Base-by-base conservation (phyloP, 352 stramenopile genomes). In the Nothophytophthora sp. region DNA sequence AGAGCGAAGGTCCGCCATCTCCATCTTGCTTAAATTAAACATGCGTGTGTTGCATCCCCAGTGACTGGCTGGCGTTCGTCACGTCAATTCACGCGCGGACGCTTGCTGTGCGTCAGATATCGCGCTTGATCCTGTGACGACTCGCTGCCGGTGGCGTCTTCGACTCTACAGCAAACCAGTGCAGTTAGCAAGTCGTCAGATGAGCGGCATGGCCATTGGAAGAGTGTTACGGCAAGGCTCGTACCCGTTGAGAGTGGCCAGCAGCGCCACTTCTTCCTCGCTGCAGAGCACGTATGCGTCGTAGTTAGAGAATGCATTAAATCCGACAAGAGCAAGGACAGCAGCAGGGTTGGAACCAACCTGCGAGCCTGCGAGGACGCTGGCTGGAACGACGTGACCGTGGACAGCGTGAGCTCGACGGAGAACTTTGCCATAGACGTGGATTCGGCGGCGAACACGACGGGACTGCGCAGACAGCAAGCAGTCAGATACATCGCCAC, bases 381-480 rank as follows among this genome's bases (percentile, higher is more conserved):
- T n/a, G 81, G 76, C 2, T 91, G 55, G 55, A 92, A 90, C 18
- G 77, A 88, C n/a, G 80, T 86, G 34, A 92, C 67, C 0, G 85
- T 95, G 13, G 85, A 92, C 11, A 95, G 63, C n/a, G 79, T 91
- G 50, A 92, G 64, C 59, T 95, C 80, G 20, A 88, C 63, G n/a
- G 65, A 67, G 30, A 90, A 81, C 51, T 82, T 87, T 24, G 81
- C 78, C 47, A 80, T 57, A 7, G 80, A 73, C 20, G 81, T 86
- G 20, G 81, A 91, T 41, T 95, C 76, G 3, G 85, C 77, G 11
- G 67, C 67, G 36, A 92, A 81, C 11, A 92, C 46, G 23, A 95
- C 77, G 10, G 85, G 85, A 25, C 85, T 92, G 30, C 11, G 48
- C 41, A 15, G 29, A 44, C 32, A 30, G 20, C 12, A 29, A 38